A percentile compares a stretch with the other conserved stretches of the same genome.
Conservation (phyloP, 1,139 yeast genomes). For the Debaryomyces robertsiae region DNA sequence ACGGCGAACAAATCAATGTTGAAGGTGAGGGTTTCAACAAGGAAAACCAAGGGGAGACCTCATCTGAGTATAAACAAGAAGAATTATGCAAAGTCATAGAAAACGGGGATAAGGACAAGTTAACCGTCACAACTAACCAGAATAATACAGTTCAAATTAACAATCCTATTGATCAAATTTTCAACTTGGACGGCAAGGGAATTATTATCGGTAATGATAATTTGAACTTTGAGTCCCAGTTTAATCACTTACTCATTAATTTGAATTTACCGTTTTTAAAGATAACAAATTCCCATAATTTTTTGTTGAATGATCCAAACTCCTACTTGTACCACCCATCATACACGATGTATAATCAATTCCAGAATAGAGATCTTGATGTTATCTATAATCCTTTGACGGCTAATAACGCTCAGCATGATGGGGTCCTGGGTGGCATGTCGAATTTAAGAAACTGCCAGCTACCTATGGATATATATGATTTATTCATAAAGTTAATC, state of each 20-base stretch:
- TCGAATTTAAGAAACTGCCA: slow-evolving; percentile 24
- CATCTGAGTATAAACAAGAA: background rate
- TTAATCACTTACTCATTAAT: slow-evolving; percentile 48
- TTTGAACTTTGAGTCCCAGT: slow-evolving; percentile 51
- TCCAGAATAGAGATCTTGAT: slow-evolving; percentile 45
- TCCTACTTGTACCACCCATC: slow-evolving; percentile 48
- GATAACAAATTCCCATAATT: slow-evolving; percentile 51
- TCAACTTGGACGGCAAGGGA: slow-evolving; percentile 48
- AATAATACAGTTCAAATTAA: slow-evolving; percentile 35
- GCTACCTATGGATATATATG: slow-evolving; percentile 47
- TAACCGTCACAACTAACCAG: slow-evolving; percentile 12
- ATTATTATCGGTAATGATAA: slow-evolving; percentile 52
- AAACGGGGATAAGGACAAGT: slow-evolving; percentile 3
- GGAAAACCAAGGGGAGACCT: background rate
- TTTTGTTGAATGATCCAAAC: slow-evolving; percentile 46
- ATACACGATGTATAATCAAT: slow-evolving; percentile 40
- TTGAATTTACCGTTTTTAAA: slow-evolving; percentile 49
- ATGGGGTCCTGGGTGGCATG: slow-evolving; percentile 21
- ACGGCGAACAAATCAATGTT: slow-evolving; percentile 12
- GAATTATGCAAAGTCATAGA: background rate
- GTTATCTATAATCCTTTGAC: slow-evolving; percentile 49
- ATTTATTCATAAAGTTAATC: slow-evolving; percentile 47
- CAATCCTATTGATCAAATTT: slow-evolving; percentile 52
- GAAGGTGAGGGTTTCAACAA: background rate
- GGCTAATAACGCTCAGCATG: slow-evolving; percentile 26